Evolutionary conservation across 2,329 filamentous ascomycete genomes (phyloP).

Genomic region (Cladophialophora chaetospira): DNA sequence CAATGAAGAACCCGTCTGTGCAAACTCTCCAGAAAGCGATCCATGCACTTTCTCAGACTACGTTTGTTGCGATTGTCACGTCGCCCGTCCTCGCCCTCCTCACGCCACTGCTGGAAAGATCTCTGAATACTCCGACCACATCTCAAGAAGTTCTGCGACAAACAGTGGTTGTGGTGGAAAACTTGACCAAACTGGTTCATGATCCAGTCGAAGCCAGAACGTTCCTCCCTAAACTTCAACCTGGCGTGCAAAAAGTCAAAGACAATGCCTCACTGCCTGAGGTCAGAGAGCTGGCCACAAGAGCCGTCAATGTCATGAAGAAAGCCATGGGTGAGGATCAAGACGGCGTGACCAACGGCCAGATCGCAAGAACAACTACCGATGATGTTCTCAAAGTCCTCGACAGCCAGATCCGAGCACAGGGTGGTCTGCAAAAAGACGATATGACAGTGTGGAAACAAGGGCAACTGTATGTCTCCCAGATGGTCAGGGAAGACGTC

Average conservation of each 20-base stretch:
- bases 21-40: slow-evolving; percentile 93
- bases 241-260: slow-evolving; percentile 86
- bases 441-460: slow-evolving; percentile 64
- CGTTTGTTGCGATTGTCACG: slow-evolving; percentile 95
- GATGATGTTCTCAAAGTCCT: slow-evolving; percentile 76
- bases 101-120: slow-evolving; percentile 90
- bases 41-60: slow-evolving; percentile 93
- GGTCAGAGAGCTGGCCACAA: slow-evolving; percentile 83
- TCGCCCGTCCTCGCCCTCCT: slow-evolving; percentile 92
- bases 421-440: slow-evolving; percentile 65
- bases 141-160: slow-evolving; percentile 92
- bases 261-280: slow-evolving; percentile 90
- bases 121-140: slow-evolving; percentile 86
- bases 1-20: slow-evolving; percentile 90
- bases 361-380: slow-evolving; percentile 65
- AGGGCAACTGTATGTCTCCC: slow-evolving; percentile 72
- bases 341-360: slow-evolving; percentile 57
- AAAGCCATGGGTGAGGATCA: slow-evolving; percentile 82
- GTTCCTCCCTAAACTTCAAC: slow-evolving; percentile 91
- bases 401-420: slow-evolving; percentile 73
- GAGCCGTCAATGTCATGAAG: slow-evolving; percentile 82
- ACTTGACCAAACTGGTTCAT: slow-evolving; percentile 96
- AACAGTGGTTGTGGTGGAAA: slow-evolving; percentile 95
- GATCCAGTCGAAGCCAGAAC: slow-evolving; percentile 91
- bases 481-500: slow-evolving; percentile 84